Conservation (phyloP, 352 stramenopile species). For the Aphanomyces euteiches region DNA sequence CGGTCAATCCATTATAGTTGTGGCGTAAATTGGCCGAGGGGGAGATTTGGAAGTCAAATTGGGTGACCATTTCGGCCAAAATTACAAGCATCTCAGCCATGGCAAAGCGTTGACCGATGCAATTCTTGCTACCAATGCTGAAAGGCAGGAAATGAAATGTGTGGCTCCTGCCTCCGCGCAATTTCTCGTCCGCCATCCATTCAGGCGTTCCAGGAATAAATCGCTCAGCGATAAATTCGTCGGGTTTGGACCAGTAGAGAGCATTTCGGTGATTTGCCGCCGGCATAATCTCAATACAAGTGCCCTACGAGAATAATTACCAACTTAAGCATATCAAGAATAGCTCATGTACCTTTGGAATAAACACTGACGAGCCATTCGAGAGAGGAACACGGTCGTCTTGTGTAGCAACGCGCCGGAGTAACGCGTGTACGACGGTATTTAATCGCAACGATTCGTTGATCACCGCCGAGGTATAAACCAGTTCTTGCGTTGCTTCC, state of each 20-base stretch:
- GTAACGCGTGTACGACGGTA: neutral
- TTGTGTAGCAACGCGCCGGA: neutral
- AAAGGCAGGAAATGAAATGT: constrained; percentile 27
- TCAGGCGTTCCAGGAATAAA: neutral
- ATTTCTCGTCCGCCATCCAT: neutral
- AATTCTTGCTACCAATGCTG: constrained; percentile 5
- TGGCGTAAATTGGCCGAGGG: neutral
- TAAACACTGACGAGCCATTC: constrained; percentile 8
- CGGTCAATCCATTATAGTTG: neutral
- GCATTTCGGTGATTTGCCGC: constrained; percentile 11
- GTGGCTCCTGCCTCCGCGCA: neutral
- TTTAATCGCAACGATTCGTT: constrained; percentile 15
- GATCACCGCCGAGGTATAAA: neutral
- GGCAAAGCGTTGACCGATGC: constrained; percentile 20
- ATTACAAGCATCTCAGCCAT: constrained; percentile 8
- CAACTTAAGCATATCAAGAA: too few species aligned
- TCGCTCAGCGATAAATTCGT: constrained; percentile 8
- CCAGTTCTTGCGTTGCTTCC: neutral
- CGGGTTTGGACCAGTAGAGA: neutral
- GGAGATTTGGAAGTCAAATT: constrained; percentile 3
- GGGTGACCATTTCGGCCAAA: neutral
- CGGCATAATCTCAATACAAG: neutral
- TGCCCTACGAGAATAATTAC: too few species aligned
- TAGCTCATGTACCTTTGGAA: constrained; percentile 26
- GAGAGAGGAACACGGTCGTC: constrained; percentile 6